phyloP scores from a whole-genome alignment of 2,329 filamentous ascomycete species.

The Apiospora hydei region DNA sequence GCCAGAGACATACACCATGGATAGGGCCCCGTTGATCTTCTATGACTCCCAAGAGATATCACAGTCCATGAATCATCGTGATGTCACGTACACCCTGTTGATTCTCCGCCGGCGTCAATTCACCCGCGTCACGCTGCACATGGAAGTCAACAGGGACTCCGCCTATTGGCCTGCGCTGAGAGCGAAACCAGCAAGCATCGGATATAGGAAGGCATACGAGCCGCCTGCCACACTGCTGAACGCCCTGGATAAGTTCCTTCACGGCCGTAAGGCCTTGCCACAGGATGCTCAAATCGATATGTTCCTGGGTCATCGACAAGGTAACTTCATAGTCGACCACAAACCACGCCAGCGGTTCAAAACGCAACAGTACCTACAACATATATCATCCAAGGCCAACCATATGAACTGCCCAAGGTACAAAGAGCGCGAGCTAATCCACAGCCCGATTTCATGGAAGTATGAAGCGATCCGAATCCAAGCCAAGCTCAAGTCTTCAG shows the following conservation, averaged over 20 bases:
- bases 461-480: not conserved
- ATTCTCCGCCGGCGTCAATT: not conserved
- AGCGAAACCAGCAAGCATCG: not conserved
- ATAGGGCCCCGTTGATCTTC: not conserved
- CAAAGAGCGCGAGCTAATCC: not conserved
- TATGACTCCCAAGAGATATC: not conserved
- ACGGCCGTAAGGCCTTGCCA: not conserved
- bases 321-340: not conserved
- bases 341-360: not conserved
- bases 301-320: not conserved
- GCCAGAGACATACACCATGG: not conserved
- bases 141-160: not conserved
- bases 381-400: not conserved
- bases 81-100: not conserved
- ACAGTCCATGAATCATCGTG: not conserved
- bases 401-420: not conserved
- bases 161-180: not conserved
- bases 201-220: not conserved
- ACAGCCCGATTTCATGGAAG: not conserved
- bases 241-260: not conserved
- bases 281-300: not conserved
- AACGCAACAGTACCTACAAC: not conserved
- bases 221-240: not conserved
- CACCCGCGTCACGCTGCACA: not conserved
- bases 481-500: not conserved